Evolutionary conservation across 2,329 filamentous ascomycete species (phyloP).

Genomic region (Talaromyces rugulosus): DNA sequence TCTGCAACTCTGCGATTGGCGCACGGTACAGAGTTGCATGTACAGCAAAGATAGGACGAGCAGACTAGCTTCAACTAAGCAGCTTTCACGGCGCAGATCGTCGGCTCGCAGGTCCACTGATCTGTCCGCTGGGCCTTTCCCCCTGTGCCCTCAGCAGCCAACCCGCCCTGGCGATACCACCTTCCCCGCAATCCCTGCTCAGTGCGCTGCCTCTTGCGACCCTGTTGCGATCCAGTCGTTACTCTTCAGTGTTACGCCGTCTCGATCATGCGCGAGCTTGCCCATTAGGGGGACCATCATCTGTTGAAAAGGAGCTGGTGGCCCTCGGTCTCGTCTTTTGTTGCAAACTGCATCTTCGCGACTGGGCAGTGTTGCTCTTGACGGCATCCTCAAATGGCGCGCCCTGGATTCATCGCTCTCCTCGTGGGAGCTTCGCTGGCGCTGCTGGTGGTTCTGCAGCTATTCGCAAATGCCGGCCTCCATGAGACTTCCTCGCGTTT

Average conservation of each 20-base stretch:
- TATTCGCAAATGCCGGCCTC: constrained; percentile 21
- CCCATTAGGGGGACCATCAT: neutral
- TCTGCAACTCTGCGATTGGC: neutral
- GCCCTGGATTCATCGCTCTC: constrained; percentile 20
- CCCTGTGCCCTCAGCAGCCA: neutral
- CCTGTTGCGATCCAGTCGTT: constrained; percentile 1
- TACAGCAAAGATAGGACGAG: neutral
- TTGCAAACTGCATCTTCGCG: neutral
- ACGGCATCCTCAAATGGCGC: constrained; percentile 21
- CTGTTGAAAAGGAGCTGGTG: neutral
- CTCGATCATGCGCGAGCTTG: neutral
- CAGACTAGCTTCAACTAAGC: neutral
- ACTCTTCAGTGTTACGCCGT: neutral
- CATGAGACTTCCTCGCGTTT: constrained; percentile 2
- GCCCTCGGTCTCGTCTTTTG: neutral
- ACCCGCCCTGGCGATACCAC: neutral
- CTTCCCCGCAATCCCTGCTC: neutral
- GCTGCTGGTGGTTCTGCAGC: constrained; percentile 28
- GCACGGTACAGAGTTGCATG: neutral
- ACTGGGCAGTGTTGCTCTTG: neutral
- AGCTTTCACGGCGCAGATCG: neutral
- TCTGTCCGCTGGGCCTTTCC: neutral
- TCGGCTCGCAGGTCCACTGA: neutral
- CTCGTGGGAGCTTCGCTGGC: constrained; percentile 23
- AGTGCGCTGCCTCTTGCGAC: neutral